Base-by-base conservation (phyloP, 2,329 filamentous ascomycete species). In the Passalora sequoiae region DNA sequence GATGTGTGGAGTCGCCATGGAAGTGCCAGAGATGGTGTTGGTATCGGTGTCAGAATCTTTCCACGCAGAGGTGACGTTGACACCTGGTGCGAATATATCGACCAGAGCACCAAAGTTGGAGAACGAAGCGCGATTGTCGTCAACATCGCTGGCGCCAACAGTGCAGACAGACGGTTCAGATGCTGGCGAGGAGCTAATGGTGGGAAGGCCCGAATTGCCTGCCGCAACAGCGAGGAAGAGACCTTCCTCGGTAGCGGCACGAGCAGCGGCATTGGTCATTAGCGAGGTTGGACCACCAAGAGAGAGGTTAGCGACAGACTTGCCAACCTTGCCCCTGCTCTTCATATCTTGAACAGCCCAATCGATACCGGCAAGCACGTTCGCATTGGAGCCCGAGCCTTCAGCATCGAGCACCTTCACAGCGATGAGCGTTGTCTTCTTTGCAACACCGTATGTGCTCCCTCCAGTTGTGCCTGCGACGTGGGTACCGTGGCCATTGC, bases 261-360 rank as follows among this genome's bases (percentile, higher is more conserved):
- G 60, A 27, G 61, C 64, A 30, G 66, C 67, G 30, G 58, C 53
- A 55, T 69, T 69, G 43, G 67, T 50, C 10, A 48, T 62, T n/a
- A 62, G 55, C 35, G 61, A 61, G 30, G 60, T 64, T 22, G 58
- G 58, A 17, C 66, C 66, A 42, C 67, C 67, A 10, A 71, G 61
- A 24, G 65, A 68, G 57, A 69, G 51, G 53, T 66, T 69, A 24
- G 56, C 63, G 32, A 55, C 52, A 21, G 52, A 33, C 30, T 50
- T 53, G 20, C 49, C 50, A 8, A 94, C 96, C 66, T 84, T 84
- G 81, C 95, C 84, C 63, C 72, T 86, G 25, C 39, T 20, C 74
- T 91, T 88, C 59, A 86, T 86, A 39, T 68, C 66, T 25, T 62
- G 49, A 40, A 70, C 60, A 19, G 69, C 67, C 58, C 61, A 69